These are phyloP conservation scores for Ceratobasidium sp. DNA, from an alignment of 1,284 basidiomycete genomes.

Conservation along the genomic window DNA sequence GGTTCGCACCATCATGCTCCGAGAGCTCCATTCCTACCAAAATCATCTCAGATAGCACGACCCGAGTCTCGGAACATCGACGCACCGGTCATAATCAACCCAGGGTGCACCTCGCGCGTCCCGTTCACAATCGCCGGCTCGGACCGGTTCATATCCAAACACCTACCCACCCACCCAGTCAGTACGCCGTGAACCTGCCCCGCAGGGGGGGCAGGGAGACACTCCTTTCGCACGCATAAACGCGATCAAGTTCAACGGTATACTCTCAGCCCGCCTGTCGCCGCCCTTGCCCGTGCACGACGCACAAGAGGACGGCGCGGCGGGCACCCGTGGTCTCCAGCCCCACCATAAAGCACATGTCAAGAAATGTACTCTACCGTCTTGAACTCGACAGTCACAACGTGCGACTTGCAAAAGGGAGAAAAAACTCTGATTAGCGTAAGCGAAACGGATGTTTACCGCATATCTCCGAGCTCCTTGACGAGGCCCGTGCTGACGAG, in stretches of 20 bases:
- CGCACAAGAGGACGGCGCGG: conserved; percentile 26
- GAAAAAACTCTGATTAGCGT: background rate
- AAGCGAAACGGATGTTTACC: conserved; percentile 46
- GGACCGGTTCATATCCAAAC: conserved; percentile 77
- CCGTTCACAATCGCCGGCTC: conserved; percentile 78
- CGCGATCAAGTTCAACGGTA: conserved; percentile 45
- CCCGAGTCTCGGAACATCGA: conserved; percentile 47
- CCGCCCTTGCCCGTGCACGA: background rate
- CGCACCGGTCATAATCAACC: conserved; percentile 73
- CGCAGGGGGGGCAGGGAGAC: conserved; percentile 36
- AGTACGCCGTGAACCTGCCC: conserved; percentile 26
- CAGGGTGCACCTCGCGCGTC: conserved; percentile 80
- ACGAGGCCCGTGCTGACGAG: conserved; percentile 77
- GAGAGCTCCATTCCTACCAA: conserved; percentile 71
- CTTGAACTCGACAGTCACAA: conserved; percentile 9
- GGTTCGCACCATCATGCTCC: conserved; percentile 81
- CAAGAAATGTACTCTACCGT: conserved; percentile 50
- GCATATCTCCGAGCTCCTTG: conserved; percentile 83
- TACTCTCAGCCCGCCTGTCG: conserved; percentile 23
- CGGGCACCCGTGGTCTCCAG: conserved; percentile 40
- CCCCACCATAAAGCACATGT: conserved; percentile 40
- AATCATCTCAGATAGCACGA: background rate
- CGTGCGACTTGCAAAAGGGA: conserved; percentile 42
- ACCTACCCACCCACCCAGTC: conserved; percentile 46
- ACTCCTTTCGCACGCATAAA: conserved; percentile 42